Evolutionary conservation across 2,329 filamentous ascomycete species (phyloP), one percentile per base, ranked within the genome.

Genomic region (Cladosporium sp.): DNA sequence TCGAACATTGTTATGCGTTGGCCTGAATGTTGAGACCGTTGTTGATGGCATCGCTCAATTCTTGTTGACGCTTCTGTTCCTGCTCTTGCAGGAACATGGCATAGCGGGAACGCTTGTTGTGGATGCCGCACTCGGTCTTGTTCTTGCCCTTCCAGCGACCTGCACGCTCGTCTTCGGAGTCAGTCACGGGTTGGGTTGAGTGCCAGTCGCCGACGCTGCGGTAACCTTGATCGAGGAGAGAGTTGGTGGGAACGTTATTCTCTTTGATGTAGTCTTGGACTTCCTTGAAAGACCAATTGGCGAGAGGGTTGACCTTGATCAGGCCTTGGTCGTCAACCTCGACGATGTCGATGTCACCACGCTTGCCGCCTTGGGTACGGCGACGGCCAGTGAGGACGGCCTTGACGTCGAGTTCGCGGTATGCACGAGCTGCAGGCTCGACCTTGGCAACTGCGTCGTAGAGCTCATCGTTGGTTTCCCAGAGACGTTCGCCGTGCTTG

Each of bases 381-480:
- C 94, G 86, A 60, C 94, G 90, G 55, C 94, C 94, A 47, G 94
- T 99, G 64, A 99, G 82, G 55, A 97, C 90, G 55, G 94, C 94
- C 59, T 89, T 88, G 59, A 97, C 92, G 69, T 89, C 85, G 60
- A 97, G 84, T 64, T 96, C 88, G 17, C 87, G 81, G 76, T 97
- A 97, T 6, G 94, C 91, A 62, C 94, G 87, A 77, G 96, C 88
- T 58, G 92, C 90, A 15, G 94, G 94, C 80, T 99, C 94, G 51
- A 99, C 94, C 81, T 99, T 99, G 78, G 92, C 94, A 63, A 94
- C 82, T 82, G 90, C 97, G 82, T 99, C 94, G 77, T 99, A 99
- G 70, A 93, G 84, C 70, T 97, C 90, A 51, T 92, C 84, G 64
- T 94, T 88, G 34, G 80, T 84, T 73, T 96, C 89, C 87, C 92